phyloP scores from a whole-genome alignment of 148 eudicot genomes.

The Cornus florida region DNA sequence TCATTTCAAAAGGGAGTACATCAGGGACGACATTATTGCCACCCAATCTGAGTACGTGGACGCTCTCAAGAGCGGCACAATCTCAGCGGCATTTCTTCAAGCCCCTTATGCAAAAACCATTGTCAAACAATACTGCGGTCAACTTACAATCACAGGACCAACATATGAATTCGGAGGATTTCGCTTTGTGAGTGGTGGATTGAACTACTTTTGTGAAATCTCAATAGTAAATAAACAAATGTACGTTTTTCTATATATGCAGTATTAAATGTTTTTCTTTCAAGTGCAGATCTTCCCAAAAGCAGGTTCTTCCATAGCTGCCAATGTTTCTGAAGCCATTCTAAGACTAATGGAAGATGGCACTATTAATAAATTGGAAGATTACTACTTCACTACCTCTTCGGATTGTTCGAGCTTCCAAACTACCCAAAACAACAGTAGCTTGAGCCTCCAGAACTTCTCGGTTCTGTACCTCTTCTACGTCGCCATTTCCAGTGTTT shows the following conservation, averaged over 20 bases:
- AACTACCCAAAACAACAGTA: background rate
- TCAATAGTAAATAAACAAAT: too few species aligned
- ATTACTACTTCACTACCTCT: slow-evolving; percentile 2
- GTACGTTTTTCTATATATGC: too few species aligned
- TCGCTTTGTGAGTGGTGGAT: slow-evolving; percentile 17
- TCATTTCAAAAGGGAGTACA: slow-evolving; percentile 6
- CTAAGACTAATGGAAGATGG: slow-evolving; percentile 22
- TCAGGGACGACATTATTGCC: background rate
- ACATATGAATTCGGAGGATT: slow-evolving; percentile 40
- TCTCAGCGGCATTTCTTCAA: slow-evolving; percentile 27
- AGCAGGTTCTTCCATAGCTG: slow-evolving; percentile 27
- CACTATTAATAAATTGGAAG: slow-evolving; percentile 11
- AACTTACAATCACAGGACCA: slow-evolving; percentile 20
- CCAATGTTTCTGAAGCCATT: slow-evolving; percentile 34
- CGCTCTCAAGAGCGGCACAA: background rate
- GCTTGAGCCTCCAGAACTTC: slow-evolving; percentile 12
- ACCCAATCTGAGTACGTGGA: background rate
- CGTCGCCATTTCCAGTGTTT: background rate
- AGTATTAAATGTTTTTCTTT: background rate
- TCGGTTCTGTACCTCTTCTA: slow-evolving; percentile 21
- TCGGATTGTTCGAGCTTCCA: background rate
- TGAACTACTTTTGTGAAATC: too few species aligned
- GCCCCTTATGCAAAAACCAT: slow-evolving; percentile 29
- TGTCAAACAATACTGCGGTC: slow-evolving; percentile 17
- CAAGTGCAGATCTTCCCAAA: slow-evolving; percentile 35